Percentiles rank a stretch among this genome's conserved stretches.
These are phyloP conservation scores for Aspergillus fumigatus DNA, from an alignment of 2,329 filamentous ascomycete species.

Conservation along the genomic window DNA sequence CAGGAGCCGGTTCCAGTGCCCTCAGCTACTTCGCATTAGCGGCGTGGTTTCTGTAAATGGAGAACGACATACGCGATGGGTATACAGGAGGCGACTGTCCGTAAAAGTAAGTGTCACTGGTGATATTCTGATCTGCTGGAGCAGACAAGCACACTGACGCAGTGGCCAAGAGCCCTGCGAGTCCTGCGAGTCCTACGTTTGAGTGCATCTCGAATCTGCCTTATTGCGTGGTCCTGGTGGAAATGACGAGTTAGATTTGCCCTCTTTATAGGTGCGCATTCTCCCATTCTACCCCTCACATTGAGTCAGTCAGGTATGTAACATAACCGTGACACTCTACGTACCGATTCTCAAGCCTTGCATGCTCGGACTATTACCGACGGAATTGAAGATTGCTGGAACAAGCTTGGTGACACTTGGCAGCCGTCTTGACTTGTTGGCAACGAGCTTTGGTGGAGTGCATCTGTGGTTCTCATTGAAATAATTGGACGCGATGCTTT, in stretches of 20 bases:
- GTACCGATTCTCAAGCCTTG: background rate
- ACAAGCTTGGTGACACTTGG: background rate
- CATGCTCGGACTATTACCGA: background rate
- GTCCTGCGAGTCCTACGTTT: background rate
- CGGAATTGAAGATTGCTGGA: background rate
- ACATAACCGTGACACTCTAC: background rate
- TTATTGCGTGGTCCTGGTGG: background rate
- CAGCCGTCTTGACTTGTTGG: background rate
- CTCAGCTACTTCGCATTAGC: conserved; percentile 11
- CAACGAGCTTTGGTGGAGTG: too few relatives aligned
- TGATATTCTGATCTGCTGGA: conserved; percentile 15
- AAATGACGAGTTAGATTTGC: too few relatives aligned
- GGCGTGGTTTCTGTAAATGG: fast-evolving
- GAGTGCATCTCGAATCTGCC: conserved; percentile 2
- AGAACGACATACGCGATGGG: conserved; percentile 16
- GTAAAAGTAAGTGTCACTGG: conserved; percentile 19
- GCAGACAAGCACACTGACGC: conserved; percentile 9
- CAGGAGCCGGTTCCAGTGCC: conserved; percentile 29
- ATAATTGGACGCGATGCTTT: too few relatives aligned
- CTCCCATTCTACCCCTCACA: background rate
- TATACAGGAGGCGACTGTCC: conserved; percentile 22
- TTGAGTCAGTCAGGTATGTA: background rate
- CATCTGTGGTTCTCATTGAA: too few relatives aligned
- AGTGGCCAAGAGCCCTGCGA: conserved; percentile 6
- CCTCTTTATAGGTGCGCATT: background rate